Evolutionary conservation across 164 flowering plant genomes (phyloP), one percentile per base, ranked within the genome.

Genomic region (Vitis riparia): DNA sequence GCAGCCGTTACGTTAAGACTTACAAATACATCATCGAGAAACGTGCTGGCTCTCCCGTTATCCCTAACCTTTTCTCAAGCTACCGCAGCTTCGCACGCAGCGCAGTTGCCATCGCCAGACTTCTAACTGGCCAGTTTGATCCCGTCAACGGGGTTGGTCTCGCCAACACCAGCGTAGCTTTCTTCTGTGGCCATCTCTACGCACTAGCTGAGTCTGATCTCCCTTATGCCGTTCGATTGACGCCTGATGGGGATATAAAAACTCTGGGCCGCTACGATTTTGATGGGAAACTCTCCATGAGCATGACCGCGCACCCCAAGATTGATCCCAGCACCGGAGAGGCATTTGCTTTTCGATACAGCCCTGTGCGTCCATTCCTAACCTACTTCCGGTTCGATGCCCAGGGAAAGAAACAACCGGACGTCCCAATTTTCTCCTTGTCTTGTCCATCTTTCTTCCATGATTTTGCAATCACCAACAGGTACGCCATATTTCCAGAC

Each of bases 271-370:
- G 94, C 15, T 73, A 76, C 17, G 89, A 90, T 59, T 87, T 88
- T 51, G 82, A 77, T 29, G 88, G 94, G 0, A 73, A 81, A 70
- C 67, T 86, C 4, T 51, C 51, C 60, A 68, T 68, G 84, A 87
- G 79, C 81, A 91, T 94, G 96, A 94, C 97, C 1, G 94, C 97
- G 0, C 97, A 94, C 74, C 96, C 98, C 17, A 91, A 89, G 73
- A 56, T 79, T 2, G 97, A 93, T 66, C 65, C 81, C 0, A 79
- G 82, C 0, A 88, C 93, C 1, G 85, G 87, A 0, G 98, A 93
- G 72, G 74, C 83, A 2, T 93, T 91, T 27, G 93, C 91, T 0
- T 93, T 86, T 76, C 75, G 89, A 1, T 88, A 86, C 71, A 79
- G 86, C 6, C 88, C 89, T 0, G n/a, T 84, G 3, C 89, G 87